A percentile compares a stretch with the other conserved stretches of the same genome.
Conservation (phyloP, 352 stramenopile species). For the Phytophthora capsici region DNA sequence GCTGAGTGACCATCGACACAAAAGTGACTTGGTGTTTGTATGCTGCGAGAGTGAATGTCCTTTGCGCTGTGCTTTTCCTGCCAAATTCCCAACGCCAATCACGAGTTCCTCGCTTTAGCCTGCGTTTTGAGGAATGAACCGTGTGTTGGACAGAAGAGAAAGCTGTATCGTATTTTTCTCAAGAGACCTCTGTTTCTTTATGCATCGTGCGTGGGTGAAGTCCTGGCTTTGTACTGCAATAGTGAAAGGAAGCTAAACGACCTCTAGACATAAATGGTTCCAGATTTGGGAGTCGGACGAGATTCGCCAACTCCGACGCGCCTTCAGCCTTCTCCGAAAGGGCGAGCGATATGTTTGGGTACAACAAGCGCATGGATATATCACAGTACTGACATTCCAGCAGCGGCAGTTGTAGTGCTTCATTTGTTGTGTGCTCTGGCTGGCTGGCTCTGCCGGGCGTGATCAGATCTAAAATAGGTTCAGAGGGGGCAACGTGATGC, state of each 20-base stretch:
- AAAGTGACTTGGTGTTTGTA: conserved; percentile 13
- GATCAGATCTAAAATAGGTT: conserved; percentile 3
- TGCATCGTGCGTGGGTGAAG: background rate
- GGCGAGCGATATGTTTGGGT: conserved; percentile 6
- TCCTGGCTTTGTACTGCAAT: background rate
- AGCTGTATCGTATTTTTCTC: conserved; percentile 23
- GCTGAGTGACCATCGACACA: conserved; percentile 37
- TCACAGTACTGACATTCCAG: conserved; percentile 15
- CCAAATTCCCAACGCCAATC: conserved; percentile 8
- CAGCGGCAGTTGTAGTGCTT: background rate
- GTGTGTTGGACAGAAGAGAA: conserved; percentile 23
- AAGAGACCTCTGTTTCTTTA: background rate
- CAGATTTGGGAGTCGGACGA: conserved; percentile 7
- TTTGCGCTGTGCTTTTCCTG: conserved; percentile 3
- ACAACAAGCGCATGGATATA: conserved; percentile 19
- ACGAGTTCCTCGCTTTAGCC: conserved; percentile 8
- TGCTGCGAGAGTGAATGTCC: conserved; percentile 14
- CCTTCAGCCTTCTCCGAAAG: background rate
- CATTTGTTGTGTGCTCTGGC: background rate
- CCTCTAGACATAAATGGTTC: conserved; percentile 2
- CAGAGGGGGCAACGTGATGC: background rate
- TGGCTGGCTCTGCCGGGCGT: conserved; percentile 7
- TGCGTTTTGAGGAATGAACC: conserved; percentile 27
- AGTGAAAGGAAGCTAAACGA: conserved; percentile 4
- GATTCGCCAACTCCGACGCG: background rate